phyloP scores from a whole-genome alignment of 805 yeast genomes.

The Candida arabinofermentans region DNA sequence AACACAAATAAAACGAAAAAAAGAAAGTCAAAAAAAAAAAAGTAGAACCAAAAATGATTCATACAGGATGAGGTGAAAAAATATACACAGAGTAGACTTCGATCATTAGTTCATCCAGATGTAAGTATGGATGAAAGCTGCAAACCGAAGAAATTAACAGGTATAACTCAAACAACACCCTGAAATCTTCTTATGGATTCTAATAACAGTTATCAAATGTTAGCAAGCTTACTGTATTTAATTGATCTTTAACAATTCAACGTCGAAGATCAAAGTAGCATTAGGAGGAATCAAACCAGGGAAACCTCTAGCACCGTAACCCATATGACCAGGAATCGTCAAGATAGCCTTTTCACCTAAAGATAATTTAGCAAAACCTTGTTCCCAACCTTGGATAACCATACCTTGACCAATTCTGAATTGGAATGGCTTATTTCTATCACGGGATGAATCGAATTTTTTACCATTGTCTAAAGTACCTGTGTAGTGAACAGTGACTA shows the following conservation, averaged over 20 bases:
- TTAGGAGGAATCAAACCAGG: conserved; percentile 97
- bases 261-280: conserved; percentile 86
- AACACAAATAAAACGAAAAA: too few species aligned
- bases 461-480: conserved; percentile 95
- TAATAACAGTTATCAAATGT: too few species aligned
- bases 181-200: too few species aligned
- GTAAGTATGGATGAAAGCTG: too few species aligned
- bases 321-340: conserved; percentile 90
- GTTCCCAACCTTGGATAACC: conserved; percentile 97
- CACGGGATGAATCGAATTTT: conserved; percentile 92
- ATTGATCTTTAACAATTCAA: conserved; percentile 61
- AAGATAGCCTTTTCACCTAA: conserved; percentile 90
- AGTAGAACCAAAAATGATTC: too few species aligned
- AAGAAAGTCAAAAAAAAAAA: too few species aligned
- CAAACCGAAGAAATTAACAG: too few species aligned
- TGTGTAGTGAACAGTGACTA: conserved; percentile 90
- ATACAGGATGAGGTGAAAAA: too few species aligned
- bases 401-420: conserved; percentile 93
- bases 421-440: conserved; percentile 94
- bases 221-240: conserved; percentile 22
- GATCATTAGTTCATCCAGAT: too few species aligned
- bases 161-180: too few species aligned
- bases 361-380: conserved; percentile 86
- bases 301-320: conserved; percentile 92
- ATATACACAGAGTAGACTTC: too few species aligned